phyloP scores from a whole-genome alignment of 2,329 filamentous ascomycete genomes.

The Claviceps digitariae region DNA sequence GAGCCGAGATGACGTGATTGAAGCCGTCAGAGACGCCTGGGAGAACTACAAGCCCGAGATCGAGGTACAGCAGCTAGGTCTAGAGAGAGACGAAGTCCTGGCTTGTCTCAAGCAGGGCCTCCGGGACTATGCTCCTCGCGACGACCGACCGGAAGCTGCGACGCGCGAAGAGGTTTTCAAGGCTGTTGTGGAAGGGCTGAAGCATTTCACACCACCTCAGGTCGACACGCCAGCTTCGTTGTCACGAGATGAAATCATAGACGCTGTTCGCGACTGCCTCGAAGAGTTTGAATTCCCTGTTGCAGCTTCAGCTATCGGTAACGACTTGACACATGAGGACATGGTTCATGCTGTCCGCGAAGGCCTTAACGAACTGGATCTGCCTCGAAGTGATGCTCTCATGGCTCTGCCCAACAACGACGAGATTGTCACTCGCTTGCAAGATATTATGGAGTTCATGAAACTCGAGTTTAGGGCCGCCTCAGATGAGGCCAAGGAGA shows the following conservation, averaged over 20 bases:
- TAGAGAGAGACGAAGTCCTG: conserved; percentile 83
- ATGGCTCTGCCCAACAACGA: conserved; percentile 30
- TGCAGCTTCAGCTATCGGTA: conserved; percentile 38
- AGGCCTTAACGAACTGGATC: conserved; percentile 38
- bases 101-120: conserved; percentile 78
- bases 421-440: conserved; percentile 40
- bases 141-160: conserved; percentile 43
- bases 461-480: conserved; percentile 45
- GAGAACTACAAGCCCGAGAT: conserved; percentile 92
- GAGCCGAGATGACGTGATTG: conserved; percentile 70
- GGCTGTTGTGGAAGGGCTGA: conserved; percentile 73
- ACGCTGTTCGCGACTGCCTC: conserved; percentile 72
- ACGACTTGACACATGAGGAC: conserved; percentile 45
- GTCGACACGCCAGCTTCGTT: conserved; percentile 56
- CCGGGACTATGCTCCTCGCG: conserved; percentile 51
- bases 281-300: conserved; percentile 71
- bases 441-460: conserved; percentile 52
- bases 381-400: conserved; percentile 26
- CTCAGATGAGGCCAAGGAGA: conserved; percentile 58
- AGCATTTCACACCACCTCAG: conserved; percentile 63
- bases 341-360: conserved; percentile 51
- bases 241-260: conserved; percentile 71
- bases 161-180: conserved; percentile 75
- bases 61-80: conserved; percentile 74
- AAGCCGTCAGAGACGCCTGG: conserved; percentile 80